Conservation (phyloP, 176 grass and related monocot species). For the Hordeum vulgare region MorexV3_pseudomolecules_assembly NC_058518.1:479340989-479341488, state of each 20-base stretch:
- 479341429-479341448: conserved; percentile 76
- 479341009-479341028: background rate
- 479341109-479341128: conserved; percentile 12
- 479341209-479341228: too few relatives aligned
- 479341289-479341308: background rate
- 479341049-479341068: background rate
- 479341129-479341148: conserved; percentile 12
- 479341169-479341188: conserved; percentile 5
- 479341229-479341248: background rate
- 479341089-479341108: background rate
- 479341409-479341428: conserved; percentile 88
- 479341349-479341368: conserved; percentile 68
- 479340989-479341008: conserved; percentile 16
- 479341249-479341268: too few relatives aligned
- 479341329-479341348: background rate
- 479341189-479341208: conserved; percentile 14
- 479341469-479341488: conserved; percentile 1
- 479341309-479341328: background rate
- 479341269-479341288: background rate
- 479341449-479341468: too few relatives aligned
- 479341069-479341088: background rate
- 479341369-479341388: conserved; percentile 61
- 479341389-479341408: conserved; percentile 71
- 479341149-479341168: background rate
- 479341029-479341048: background rate